Conservation (phyloP, 306 rosid genomes). For the Glycyrrhiza uralensis region DNA sequence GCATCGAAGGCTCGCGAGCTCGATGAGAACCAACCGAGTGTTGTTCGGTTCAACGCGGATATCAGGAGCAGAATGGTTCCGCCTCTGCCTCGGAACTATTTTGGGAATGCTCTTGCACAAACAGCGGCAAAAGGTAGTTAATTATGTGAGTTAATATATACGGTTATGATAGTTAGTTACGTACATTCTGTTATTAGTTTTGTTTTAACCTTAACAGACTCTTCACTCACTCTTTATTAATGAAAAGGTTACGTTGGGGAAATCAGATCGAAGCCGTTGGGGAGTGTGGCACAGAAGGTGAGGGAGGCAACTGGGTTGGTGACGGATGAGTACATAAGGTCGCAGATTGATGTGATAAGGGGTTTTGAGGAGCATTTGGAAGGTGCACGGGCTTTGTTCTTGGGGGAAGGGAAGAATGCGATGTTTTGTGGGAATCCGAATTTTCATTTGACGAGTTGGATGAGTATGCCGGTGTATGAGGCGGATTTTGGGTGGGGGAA, state of each 20-base stretch:
- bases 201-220: too few relatives aligned
- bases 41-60: background rate
- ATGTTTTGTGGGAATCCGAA: background rate
- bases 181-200: too few relatives aligned
- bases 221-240: too few relatives aligned
- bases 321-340: background rate
- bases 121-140: background rate
- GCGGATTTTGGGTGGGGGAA: slow-evolving; percentile 14
- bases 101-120: slow-evolving; percentile 3
- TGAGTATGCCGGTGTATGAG: background rate
- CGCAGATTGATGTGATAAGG: background rate
- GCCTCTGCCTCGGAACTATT: slow-evolving; percentile 6
- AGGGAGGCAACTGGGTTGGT: background rate
- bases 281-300: background rate
- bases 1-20: background rate
- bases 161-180: too few relatives aligned
- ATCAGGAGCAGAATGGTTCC: background rate
- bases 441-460: background rate
- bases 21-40: background rate
- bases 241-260: background rate
- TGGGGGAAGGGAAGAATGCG: background rate
- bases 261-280: background rate
- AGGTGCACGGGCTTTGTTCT: background rate
- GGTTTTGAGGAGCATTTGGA: background rate
- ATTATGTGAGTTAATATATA: too few relatives aligned